These are phyloP conservation scores for Endotrypanum monterogeii DNA, from an alignment of 208 protist genomes.

Conservation along the genomic window DNA sequence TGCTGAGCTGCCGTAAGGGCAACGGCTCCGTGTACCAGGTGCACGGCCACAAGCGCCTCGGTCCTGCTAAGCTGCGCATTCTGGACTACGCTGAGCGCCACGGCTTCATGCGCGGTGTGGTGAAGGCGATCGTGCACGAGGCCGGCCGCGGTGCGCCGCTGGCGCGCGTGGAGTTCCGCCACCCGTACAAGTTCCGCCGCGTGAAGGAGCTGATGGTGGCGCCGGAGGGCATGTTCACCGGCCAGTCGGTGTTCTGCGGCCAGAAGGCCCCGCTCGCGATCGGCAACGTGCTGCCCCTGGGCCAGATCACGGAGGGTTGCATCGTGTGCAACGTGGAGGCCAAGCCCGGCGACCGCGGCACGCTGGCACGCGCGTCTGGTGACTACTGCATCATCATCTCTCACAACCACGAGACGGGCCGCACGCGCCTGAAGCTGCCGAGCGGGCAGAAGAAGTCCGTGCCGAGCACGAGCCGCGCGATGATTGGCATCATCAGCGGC, in stretches of 20 bases:
- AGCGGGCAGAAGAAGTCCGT: conserved; percentile 98
- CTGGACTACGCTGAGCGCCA: conserved; percentile 98
- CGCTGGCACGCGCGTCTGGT: conserved; percentile 95
- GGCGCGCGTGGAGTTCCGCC: conserved; percentile 96
- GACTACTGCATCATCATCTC: conserved; percentile 97
- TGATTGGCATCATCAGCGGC: conserved; percentile 98
- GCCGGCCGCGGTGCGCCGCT: conserved; percentile 99
- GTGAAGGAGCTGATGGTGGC: conserved; percentile 97
- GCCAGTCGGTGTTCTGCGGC: conserved; percentile 99
- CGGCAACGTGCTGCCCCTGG: conserved; percentile 98
- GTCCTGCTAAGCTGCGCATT: conserved; percentile 94
- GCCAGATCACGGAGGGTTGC: conserved; percentile 98
- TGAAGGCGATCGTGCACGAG: conserved; percentile 99
- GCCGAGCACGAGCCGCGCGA: conserved; percentile 93
- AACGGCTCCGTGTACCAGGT: conserved; percentile 95
- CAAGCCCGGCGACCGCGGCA: conserved; percentile 96
- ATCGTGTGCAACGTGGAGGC: conserved; percentile 99
- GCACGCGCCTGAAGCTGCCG: conserved; percentile 98
- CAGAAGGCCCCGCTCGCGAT: conserved; percentile 95
- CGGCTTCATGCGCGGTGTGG: conserved; percentile 88
- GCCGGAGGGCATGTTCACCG: conserved; percentile 99
- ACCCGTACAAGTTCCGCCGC: conserved; percentile 94
- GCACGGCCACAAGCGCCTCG: conserved; percentile 95
- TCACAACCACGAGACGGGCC: conserved; percentile 96
- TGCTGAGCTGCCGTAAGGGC: conserved; percentile 62